phyloP scores from a whole-genome alignment of 2,329 filamentous ascomycete species.

The Ambrosiella beaveri region DNA sequence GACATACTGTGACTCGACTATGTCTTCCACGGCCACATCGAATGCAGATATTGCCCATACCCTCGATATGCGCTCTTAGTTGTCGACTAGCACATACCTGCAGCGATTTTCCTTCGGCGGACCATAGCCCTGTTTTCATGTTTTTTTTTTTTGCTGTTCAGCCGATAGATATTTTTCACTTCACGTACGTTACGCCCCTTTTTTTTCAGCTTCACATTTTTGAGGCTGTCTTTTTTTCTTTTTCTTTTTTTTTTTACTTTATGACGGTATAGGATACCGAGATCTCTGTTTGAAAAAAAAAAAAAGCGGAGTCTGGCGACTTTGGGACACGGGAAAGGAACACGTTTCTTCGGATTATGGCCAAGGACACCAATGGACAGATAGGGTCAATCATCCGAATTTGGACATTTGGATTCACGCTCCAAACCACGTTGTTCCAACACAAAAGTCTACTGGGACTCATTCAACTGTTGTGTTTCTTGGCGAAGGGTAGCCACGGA shows the following conservation, averaged over 20 bases:
- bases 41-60: not conserved
- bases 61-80: not conserved
- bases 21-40: not conserved
- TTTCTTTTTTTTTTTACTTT: not conserved
- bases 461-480: too few species aligned
- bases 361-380: not conserved
- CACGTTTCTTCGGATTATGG: not conserved
- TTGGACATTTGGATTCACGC: not conserved
- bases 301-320: not conserved
- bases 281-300: not conserved
- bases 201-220: not conserved
- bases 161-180: constrained; percentile 1
- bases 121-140: not conserved
- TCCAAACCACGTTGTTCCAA: too few species aligned
- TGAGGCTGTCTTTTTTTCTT: not conserved
- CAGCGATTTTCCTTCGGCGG: not conserved
- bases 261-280: not conserved
- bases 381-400: not conserved
- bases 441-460: too few species aligned
- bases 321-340: not conserved
- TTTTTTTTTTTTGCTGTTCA: not conserved
- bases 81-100: not conserved
- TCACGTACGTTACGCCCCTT: not conserved
- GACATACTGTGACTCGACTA: not conserved
- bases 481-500: too few species aligned